Evolutionary conservation across 768 basidiomycete genomes (phyloP).

Genomic region (Tricholoma bakamatsutake): DNA sequence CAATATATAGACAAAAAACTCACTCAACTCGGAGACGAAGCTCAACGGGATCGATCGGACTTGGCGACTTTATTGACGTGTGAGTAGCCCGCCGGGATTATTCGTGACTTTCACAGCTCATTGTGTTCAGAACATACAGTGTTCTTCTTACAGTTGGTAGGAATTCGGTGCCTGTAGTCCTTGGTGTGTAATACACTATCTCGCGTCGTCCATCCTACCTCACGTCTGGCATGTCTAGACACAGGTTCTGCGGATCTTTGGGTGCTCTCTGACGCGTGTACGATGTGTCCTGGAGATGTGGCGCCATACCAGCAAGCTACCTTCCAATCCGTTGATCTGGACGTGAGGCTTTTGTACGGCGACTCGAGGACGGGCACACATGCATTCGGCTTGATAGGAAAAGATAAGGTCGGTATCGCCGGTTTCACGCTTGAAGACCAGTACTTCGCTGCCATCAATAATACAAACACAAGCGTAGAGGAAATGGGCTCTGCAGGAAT

Average conservation of each 20-base stretch:
- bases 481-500: conserved; percentile 59
- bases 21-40: conserved; percentile 20
- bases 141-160: conserved; percentile 54
- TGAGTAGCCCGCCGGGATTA: conserved; percentile 25
- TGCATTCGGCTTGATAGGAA: conserved; percentile 58
- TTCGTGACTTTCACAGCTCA: background rate
- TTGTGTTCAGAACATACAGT: conserved; percentile 49
- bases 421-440: conserved; percentile 45
- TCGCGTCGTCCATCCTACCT: background rate
- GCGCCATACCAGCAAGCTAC: conserved; percentile 46
- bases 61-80: conserved; percentile 63
- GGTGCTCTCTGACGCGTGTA: conserved; percentile 59
- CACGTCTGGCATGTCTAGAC: conserved; percentile 31
- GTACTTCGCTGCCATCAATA: conserved; percentile 59
- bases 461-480: conserved; percentile 60
- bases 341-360: conserved; percentile 54
- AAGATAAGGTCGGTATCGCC: conserved; percentile 49
- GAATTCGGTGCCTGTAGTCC: conserved; percentile 45
- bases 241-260: conserved; percentile 78
- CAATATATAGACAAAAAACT: conserved; percentile 24
- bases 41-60: conserved; percentile 37
- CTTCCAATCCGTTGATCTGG: conserved; percentile 42
- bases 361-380: conserved; percentile 68
- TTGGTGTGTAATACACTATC: conserved; percentile 38
- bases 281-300: conserved; percentile 27